Conservation (phyloP, 139 green algal genomes). For the Chlamydomonas incerta region DNA sequence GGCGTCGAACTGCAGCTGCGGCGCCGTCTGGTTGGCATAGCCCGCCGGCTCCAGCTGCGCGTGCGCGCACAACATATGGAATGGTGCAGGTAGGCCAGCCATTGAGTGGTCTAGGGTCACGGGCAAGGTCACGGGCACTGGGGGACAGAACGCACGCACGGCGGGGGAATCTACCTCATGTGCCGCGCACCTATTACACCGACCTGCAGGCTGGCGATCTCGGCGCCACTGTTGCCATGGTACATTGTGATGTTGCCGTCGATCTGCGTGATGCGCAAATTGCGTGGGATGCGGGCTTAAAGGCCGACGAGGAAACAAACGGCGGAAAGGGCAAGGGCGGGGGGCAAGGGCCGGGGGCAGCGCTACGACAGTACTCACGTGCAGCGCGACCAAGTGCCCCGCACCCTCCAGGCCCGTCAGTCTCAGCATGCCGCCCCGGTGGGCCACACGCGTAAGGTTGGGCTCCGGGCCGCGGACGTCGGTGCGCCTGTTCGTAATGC, state of each 20-base stretch:
- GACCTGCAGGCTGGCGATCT: not conserved
- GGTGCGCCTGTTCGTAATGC: constrained; percentile 1
- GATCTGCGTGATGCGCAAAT: no score
- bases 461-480: not conserved
- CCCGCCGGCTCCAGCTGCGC: not conserved
- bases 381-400: not conserved
- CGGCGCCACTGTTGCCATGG: not conserved
- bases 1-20: not conserved
- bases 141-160: no score
- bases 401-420: not conserved
- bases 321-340: no score
- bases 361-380: not conserved
- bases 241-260: constrained; percentile 16
- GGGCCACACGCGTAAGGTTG: not conserved
- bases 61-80: not conserved
- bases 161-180: no score
- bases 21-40: constrained; percentile 12
- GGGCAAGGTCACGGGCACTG: no score
- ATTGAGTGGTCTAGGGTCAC: no score
- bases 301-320: no score
- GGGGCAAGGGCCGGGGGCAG: no score
- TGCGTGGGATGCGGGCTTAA: no score
- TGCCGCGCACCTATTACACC: no score
- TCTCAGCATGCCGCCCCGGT: not conserved
- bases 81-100: not conserved